These are phyloP conservation scores for Prinsepia uniflora DNA, from an alignment of 306 rosid genomes.

Conservation along the genomic window DNA sequence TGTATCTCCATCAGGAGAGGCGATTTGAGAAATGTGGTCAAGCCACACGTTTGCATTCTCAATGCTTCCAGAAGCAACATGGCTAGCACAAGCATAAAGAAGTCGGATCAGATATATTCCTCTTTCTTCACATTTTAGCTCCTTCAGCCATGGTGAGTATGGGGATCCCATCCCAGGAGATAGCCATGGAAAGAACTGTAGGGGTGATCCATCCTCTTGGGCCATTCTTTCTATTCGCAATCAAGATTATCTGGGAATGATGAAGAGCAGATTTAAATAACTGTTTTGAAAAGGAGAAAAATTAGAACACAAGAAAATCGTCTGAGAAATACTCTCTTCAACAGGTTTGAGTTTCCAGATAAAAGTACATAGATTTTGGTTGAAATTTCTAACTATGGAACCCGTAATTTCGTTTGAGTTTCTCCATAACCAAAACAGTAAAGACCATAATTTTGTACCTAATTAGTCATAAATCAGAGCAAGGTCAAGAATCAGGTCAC, in stretches of 20 bases:
- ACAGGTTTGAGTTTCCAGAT: neutral
- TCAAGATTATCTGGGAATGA: neutral
- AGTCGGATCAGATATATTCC: slow-evolving; percentile 51
- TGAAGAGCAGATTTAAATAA: slow-evolving; percentile 10
- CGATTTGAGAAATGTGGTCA: slow-evolving; percentile 59
- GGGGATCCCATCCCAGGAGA: slow-evolving; percentile 58
- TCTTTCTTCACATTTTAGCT: slow-evolving; percentile 49
- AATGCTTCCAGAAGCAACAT: slow-evolving; percentile 65
- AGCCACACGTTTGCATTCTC: slow-evolving; percentile 67
- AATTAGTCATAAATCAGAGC: neutral
- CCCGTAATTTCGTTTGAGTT: neutral
- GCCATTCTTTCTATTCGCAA: slow-evolving; percentile 29
- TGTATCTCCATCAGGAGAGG: slow-evolving; percentile 67
- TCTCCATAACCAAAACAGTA: neutral
- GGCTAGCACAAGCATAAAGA: slow-evolving; percentile 59
- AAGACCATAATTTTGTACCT: neutral
- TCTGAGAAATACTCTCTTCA: neutral
- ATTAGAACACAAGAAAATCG: neutral
- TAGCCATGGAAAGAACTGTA: slow-evolving; percentile 31
- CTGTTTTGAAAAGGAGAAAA: slow-evolving; percentile 6
- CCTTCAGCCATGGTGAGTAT: slow-evolving; percentile 48
- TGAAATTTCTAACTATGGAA: neutral
- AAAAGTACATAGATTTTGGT: neutral
- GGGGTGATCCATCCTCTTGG: slow-evolving; percentile 37
- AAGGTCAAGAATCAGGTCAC: neutral